Conservation (phyloP, 2,329 filamentous ascomycete genomes). For the Podosphaera fusca region DNA sequence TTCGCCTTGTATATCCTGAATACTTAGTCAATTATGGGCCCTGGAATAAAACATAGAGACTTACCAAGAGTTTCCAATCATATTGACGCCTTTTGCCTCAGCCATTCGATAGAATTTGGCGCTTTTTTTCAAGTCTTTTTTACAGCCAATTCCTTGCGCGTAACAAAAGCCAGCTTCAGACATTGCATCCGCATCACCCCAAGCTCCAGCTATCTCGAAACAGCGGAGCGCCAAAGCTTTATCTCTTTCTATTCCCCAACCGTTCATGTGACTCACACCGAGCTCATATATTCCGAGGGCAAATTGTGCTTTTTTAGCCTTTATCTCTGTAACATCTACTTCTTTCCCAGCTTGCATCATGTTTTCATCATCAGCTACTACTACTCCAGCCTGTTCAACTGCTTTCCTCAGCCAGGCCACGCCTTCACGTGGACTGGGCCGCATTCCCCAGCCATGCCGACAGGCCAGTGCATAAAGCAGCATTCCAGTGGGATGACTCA, state of each 20-base stretch:
- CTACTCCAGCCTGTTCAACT: conserved; percentile 59
- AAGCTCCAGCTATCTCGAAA: conserved; percentile 87
- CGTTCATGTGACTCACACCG: conserved; percentile 91
- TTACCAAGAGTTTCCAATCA: conserved; percentile 96
- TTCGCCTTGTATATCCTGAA: conserved; percentile 88
- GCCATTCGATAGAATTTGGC: conserved; percentile 78
- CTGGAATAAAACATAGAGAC: conserved; percentile 18
- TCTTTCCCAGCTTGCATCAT: conserved; percentile 36
- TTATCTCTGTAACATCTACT: conserved; percentile 45
- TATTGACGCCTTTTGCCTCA: conserved; percentile 82
- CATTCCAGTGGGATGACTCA: conserved; percentile 82
- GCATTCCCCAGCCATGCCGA: conserved; percentile 94
- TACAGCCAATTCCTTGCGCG: conserved; percentile 75
- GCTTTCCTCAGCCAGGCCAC: conserved; percentile 84
- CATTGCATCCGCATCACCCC: conserved; percentile 87
- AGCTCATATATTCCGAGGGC: conserved; percentile 90
- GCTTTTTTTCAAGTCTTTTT: conserved; percentile 88
- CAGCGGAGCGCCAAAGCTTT: conserved; percentile 70
- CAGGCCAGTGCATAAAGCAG: conserved; percentile 86
- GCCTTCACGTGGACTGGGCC: conserved; percentile 70
- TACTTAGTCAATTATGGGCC: neutral
- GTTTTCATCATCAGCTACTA: conserved; percentile 64
- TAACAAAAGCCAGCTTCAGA: conserved; percentile 94
- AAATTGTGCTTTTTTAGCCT: conserved; percentile 77
- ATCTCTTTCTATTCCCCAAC: conserved; percentile 91